These are phyloP conservation scores for Fusarium heterosporum DNA, from an alignment of 2,329 filamentous ascomycete genomes.

Conservation along the genomic window DNA sequence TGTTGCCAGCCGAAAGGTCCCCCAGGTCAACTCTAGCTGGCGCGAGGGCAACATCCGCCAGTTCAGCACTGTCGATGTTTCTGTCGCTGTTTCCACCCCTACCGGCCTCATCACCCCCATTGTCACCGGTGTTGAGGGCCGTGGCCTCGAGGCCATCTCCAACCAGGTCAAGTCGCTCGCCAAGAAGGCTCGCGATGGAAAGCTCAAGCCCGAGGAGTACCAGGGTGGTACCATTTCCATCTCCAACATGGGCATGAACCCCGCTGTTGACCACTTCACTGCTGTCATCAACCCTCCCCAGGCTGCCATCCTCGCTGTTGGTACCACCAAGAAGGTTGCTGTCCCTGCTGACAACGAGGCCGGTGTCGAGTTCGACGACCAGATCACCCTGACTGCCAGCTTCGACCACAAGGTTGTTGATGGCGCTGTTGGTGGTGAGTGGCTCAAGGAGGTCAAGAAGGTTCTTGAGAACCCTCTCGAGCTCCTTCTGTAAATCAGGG, in stretches of 20 bases:
- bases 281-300: slow-evolving; percentile 99
- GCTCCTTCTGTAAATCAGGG: slow-evolving; percentile 78
- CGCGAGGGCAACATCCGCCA: slow-evolving; percentile 90
- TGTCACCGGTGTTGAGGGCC: slow-evolving; percentile 86
- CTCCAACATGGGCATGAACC: slow-evolving; percentile 99
- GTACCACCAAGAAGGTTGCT: slow-evolving; percentile 95
- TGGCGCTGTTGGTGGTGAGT: slow-evolving; percentile 94
- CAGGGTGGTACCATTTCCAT: slow-evolving; percentile 99
- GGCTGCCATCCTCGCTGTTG: slow-evolving; percentile 93
- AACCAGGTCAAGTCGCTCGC: slow-evolving; percentile 93
- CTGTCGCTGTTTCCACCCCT: slow-evolving; percentile 93
- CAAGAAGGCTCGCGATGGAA: slow-evolving; percentile 94
- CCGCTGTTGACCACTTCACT: slow-evolving; percentile 94
- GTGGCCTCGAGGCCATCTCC: slow-evolving; percentile 90
- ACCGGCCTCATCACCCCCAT: slow-evolving; percentile 97
- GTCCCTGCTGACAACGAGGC: slow-evolving; percentile 86
- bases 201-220: slow-evolving; percentile 99
- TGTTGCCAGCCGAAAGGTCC: slow-evolving; percentile 90
- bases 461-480: slow-evolving; percentile 97
- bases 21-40: slow-evolving; percentile 96
- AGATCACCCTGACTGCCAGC: slow-evolving; percentile 93
- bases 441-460: slow-evolving; percentile 97
- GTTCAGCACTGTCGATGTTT: slow-evolving; percentile 93
- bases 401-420: slow-evolving; percentile 99
- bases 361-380: slow-evolving; percentile 90